Evolutionary conservation across 345 rosid species (phyloP).

Genomic region (Nasturtium officinale): DNA sequence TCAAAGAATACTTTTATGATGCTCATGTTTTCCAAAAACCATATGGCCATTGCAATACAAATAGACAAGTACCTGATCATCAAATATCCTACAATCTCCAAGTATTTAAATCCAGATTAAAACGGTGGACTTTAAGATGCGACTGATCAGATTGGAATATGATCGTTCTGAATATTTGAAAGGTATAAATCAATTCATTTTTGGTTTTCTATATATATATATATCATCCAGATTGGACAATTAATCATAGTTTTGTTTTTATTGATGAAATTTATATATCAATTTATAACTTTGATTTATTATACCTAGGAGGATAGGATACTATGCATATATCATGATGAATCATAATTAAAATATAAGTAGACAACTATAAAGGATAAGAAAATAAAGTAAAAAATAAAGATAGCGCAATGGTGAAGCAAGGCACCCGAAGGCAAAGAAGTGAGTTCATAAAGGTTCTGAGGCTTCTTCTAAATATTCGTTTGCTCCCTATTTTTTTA

Average conservation of each 20-base stretch:
- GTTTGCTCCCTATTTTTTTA: conserved; percentile 19
- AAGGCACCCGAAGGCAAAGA: conserved; percentile 45
- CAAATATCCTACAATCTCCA: not conserved
- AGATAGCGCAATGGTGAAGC: conserved; percentile 53
- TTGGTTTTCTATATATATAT: not conserved
- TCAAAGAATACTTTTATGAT: not conserved
- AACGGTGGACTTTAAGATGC: not conserved
- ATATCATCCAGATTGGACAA: not conserved
- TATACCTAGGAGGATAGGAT: not conserved
- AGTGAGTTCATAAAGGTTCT: conserved; percentile 53
- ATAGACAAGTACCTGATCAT: not conserved
- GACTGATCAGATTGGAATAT: not conserved
- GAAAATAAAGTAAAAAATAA: not conserved
- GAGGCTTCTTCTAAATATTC: conserved; percentile 46
- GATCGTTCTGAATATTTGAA: not conserved
- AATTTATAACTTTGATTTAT: not conserved
- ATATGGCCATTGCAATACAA: not conserved
- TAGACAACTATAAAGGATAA: not conserved
- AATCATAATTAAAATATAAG: not conserved
- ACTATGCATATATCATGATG: not conserved
- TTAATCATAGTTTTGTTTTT: not conserved
- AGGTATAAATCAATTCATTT: not conserved
- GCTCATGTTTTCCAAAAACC: not conserved
- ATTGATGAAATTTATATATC: not conserved
- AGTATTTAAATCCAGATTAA: not conserved